Conservation (phyloP, 306 rosid species). For the Comarum palustre region DNA sequence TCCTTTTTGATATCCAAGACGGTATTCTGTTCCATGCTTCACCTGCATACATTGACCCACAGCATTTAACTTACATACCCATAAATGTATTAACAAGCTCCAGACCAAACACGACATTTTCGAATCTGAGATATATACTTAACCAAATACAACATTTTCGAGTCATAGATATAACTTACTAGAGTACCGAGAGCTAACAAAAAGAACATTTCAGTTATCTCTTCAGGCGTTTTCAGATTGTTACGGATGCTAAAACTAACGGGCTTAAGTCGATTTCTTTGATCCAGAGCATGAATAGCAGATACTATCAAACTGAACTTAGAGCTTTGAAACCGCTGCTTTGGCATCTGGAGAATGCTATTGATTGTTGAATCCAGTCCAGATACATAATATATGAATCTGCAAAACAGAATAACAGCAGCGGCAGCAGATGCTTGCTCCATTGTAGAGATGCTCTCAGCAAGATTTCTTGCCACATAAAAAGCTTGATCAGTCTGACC, state of each 20-base stretch:
- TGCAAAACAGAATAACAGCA: constrained; percentile 64
- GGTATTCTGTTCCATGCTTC: constrained; percentile 47
- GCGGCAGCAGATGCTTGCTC: constrained; percentile 43
- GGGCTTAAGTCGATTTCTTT: constrained; percentile 49
- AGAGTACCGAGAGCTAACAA: constrained; percentile 80
- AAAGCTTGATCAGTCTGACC: constrained; percentile 66
- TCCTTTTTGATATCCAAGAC: constrained; percentile 65
- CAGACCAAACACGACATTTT: constrained; percentile 18
- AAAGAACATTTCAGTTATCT: constrained; percentile 66
- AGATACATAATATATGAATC: constrained; percentile 58
- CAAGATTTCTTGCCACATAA: constrained; percentile 52
- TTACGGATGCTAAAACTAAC: constrained; percentile 52
- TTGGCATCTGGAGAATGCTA: constrained; percentile 70
- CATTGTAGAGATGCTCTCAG: constrained; percentile 53
- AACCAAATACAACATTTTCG: constrained; percentile 18
- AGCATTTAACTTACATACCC: background rate
- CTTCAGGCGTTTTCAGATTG: constrained; percentile 58
- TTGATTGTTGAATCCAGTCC: constrained; percentile 64
- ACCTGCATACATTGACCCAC: constrained; percentile 43
- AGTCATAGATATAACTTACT: constrained; percentile 40
- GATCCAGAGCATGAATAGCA: constrained; percentile 76
- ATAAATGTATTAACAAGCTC: background rate
- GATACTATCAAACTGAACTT: constrained; percentile 66
- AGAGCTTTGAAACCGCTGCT: constrained; percentile 64
- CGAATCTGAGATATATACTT: constrained; percentile 23